Percentiles rank a stretch among this genome's conserved stretches.
These are phyloP conservation scores for Porcisia hertigi DNA, from an alignment of 208 protist species.

Conservation along the genomic window DNA sequence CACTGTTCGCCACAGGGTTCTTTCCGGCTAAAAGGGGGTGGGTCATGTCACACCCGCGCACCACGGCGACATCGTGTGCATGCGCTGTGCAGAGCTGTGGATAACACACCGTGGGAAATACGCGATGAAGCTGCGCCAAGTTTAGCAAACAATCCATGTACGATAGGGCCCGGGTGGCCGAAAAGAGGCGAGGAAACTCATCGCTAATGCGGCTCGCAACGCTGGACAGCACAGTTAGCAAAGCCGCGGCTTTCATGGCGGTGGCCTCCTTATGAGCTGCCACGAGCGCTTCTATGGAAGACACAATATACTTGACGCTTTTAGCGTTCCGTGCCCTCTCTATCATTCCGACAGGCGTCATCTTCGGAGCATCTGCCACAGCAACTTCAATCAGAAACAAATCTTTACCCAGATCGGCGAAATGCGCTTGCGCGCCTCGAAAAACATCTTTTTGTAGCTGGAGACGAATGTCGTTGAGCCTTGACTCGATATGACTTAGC, in stretches of 20 bases:
- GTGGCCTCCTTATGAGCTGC: constrained; percentile 67
- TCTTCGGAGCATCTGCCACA: constrained; percentile 39
- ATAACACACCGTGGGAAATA: constrained; percentile 33
- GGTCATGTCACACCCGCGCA: constrained; percentile 35
- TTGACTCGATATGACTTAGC: constrained; percentile 44
- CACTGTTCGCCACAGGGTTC: constrained; percentile 69
- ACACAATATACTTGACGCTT: constrained; percentile 74
- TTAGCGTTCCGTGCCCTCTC: constrained; percentile 71
- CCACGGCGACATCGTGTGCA: background rate
- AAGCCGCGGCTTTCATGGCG: constrained; percentile 50
- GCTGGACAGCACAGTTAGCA: constrained; percentile 63
- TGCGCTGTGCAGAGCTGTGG: constrained; percentile 17
- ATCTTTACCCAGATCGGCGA: constrained; percentile 82
- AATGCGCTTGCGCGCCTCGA: constrained; percentile 48
- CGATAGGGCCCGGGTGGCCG: constrained; percentile 56
- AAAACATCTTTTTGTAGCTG: constrained; percentile 58
- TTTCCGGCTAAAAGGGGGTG: constrained; percentile 36
- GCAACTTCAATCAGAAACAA: constrained; percentile 86
- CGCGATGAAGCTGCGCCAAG: constrained; percentile 42
- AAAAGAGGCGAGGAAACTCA: constrained; percentile 61
- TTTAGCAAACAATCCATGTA: constrained; percentile 86
- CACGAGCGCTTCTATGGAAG: constrained; percentile 40
- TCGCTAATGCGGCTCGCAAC: constrained; percentile 74
- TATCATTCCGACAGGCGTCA: constrained; percentile 52
- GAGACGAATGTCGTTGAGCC: constrained; percentile 53